Evolutionary conservation across 805 yeast species (phyloP).

Genomic region (Candida sphagnicola): DNA sequence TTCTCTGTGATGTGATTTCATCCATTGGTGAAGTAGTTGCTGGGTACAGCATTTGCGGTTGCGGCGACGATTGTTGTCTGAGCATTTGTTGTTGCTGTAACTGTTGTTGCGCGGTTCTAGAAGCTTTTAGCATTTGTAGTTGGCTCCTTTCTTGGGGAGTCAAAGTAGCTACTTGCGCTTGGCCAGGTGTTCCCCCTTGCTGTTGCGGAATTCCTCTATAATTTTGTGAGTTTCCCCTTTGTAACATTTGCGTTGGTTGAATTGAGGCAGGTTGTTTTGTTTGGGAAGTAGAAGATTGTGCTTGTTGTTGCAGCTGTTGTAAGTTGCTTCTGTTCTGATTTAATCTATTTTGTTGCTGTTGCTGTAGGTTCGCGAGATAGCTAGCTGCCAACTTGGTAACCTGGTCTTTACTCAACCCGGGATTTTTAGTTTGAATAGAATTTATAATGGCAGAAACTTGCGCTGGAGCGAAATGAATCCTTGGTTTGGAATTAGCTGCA

Average conservation of each 20-base stretch:
- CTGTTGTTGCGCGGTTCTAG: conserved; percentile 26
- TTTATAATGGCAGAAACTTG: conserved; percentile 64
- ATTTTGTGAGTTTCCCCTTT: conserved; percentile 7
- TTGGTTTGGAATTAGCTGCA: conserved; percentile 17
- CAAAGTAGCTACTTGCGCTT: conserved; percentile 31
- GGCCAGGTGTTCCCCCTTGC: conserved; percentile 11
- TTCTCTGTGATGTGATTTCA: not conserved
- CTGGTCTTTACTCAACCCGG: conserved; percentile 57
- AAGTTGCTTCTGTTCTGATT: conserved; percentile 22
- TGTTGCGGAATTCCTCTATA: conserved; percentile 7
- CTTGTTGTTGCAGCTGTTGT: conserved; percentile 18
- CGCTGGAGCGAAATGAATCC: conserved; percentile 50
- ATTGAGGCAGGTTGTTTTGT: conserved; percentile 14
- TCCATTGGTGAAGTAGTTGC: conserved; percentile 1
- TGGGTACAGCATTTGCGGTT: conserved; percentile 8
- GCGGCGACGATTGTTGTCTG: conserved; percentile 17
- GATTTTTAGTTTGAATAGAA: conserved; percentile 64
- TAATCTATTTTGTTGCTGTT: conserved; percentile 41
- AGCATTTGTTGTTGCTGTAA: conserved; percentile 22
- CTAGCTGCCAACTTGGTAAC: conserved; percentile 65
- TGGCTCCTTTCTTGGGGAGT: conserved; percentile 42
- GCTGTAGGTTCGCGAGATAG: conserved; percentile 56
- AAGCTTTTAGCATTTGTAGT: conserved; percentile 37
- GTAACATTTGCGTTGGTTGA: conserved; percentile 4
- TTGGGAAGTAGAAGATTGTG: conserved; percentile 5